Conservation (phyloP, 1,284 basidiomycete species). For the Peniophora sp. region DNA sequence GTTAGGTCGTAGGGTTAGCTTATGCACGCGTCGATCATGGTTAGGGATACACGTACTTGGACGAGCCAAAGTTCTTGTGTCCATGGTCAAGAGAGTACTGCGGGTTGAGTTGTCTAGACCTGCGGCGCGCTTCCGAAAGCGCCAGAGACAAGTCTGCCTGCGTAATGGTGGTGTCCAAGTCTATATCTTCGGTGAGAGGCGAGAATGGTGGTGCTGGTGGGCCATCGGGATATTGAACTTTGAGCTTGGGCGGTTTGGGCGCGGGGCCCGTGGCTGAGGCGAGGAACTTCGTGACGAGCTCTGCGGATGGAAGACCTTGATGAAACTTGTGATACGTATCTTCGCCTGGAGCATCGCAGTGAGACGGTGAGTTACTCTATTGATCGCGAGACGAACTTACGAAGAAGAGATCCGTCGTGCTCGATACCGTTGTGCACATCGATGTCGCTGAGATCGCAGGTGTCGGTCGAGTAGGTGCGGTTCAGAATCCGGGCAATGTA, state of each 20-base stretch:
- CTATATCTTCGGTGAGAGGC: conserved; percentile 15
- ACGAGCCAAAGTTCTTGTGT: conserved; percentile 57
- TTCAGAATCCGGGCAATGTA: conserved; percentile 50
- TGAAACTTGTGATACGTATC: conserved; percentile 42
- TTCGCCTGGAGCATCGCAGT: conserved; percentile 34
- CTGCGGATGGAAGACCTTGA: conserved; percentile 41
- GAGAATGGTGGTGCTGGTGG: background rate
- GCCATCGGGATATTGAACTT: background rate
- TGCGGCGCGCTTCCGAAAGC: conserved; percentile 47
- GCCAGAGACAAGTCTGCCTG: conserved; percentile 49
- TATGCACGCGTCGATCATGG: background rate
- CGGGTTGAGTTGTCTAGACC: conserved; percentile 44
- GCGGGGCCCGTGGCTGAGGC: conserved; percentile 43
- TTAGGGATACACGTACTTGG: conserved; percentile 44
- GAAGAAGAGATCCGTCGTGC: conserved; percentile 65
- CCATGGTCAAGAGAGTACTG: conserved; percentile 38
- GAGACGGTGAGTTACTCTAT: background rate
- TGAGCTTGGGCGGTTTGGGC: background rate
- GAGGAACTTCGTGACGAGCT: conserved; percentile 51
- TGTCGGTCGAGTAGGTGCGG: conserved; percentile 47
- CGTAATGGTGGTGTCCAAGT: conserved; percentile 38
- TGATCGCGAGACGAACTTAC: conserved; percentile 30
- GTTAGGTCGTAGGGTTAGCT: background rate
- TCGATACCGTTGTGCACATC: conserved; percentile 71
- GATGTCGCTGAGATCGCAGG: conserved; percentile 57